Evolutionary conservation across 441 rosid genomes (phyloP).

Genomic region (Euphorbia celastroides): DNA sequence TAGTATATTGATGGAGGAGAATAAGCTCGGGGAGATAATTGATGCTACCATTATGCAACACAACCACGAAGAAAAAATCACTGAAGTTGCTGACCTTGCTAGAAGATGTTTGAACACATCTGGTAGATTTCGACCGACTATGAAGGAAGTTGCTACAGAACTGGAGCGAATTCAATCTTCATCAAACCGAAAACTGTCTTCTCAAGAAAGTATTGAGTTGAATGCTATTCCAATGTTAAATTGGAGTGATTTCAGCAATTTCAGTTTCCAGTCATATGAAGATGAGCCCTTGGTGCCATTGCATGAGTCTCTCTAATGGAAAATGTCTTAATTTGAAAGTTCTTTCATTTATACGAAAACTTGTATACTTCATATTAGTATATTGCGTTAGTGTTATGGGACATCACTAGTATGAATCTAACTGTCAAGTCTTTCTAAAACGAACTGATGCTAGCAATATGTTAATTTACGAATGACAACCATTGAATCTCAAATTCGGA

Average conservation of each 20-base stretch:
- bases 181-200: background rate
- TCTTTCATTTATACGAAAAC: too few species aligned
- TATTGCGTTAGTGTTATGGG: background rate
- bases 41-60: constrained; percentile 3
- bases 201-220: background rate
- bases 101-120: constrained; percentile 14
- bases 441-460: too few species aligned
- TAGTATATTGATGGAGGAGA: constrained; percentile 11
- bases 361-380: too few species aligned
- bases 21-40: constrained; percentile 4
- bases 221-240: background rate
- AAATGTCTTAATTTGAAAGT: background rate
- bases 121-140: constrained; percentile 1
- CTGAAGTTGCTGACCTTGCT: constrained; percentile 5
- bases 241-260: background rate
- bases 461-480: too few species aligned
- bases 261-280: background rate
- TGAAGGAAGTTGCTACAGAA: background rate
- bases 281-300: background rate
- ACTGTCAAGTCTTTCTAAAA: too few species aligned
- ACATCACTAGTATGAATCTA: too few species aligned
- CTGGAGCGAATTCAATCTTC: background rate
- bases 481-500: too few species aligned
- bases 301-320: background rate
- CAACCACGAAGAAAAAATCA: background rate